phyloP scores from a whole-genome alignment of 768 basidiomycete genomes.

The Termitomyces sp. region DNA sequence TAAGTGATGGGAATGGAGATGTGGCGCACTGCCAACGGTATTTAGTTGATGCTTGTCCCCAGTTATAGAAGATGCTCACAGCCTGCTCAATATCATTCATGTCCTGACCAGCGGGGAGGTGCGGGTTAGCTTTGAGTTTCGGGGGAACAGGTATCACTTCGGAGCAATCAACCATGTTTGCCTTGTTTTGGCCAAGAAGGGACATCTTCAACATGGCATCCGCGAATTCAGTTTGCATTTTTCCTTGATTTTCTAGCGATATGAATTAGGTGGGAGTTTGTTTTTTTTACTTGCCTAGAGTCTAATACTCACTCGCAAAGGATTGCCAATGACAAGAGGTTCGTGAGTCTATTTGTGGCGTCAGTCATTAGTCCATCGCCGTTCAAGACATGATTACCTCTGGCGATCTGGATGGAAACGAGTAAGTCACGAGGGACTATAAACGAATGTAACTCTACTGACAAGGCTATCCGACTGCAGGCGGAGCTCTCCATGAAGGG shows the following conservation, averaged over 20 bases:
- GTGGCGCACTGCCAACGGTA: background rate
- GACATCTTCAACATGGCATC: background rate
- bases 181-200: background rate
- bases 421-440: background rate
- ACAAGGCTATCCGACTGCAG: background rate
- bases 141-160: background rate
- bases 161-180: background rate
- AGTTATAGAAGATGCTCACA: background rate
- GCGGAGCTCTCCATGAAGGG: background rate
- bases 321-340: slow-evolving; percentile 1
- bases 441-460: background rate
- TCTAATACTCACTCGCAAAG: background rate
- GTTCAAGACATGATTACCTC: background rate
- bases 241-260: background rate
- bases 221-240: background rate
- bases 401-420: background rate
- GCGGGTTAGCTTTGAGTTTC: background rate
- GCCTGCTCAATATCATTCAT: background rate
- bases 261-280: background rate
- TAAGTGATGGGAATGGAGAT: background rate
- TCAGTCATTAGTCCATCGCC: background rate
- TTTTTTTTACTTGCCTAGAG: background rate
- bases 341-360: background rate
- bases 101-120: background rate
- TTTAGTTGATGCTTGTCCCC: background rate